A percentile compares a stretch with the other conserved stretches of the same genome.
Conservation (phyloP, 2,329 filamentous ascomycete species). For the Diaporthe vexans region DNA sequence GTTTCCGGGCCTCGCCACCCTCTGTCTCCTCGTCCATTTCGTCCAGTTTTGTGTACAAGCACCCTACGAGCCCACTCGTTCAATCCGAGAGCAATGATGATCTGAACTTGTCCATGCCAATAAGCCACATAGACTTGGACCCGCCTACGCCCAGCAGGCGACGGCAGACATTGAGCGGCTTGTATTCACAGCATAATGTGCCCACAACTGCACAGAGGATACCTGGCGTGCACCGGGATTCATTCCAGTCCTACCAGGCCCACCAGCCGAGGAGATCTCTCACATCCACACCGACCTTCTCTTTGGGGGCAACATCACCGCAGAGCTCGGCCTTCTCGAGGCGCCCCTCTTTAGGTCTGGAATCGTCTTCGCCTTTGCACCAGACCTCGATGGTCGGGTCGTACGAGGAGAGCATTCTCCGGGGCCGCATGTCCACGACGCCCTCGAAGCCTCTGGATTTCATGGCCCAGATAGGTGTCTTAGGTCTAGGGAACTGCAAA, state of each 20-base stretch:
- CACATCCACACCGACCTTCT: conserved; percentile 68
- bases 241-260: conserved; percentile 77
- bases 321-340: conserved; percentile 68
- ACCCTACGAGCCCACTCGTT: conserved; percentile 92
- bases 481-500: conserved; percentile 92
- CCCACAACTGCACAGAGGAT: conserved; percentile 48
- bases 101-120: conserved; percentile 71
- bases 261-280: conserved; percentile 85
- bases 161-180: conserved; percentile 76
- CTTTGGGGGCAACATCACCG: conserved; percentile 58
- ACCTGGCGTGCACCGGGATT: conserved; percentile 69
- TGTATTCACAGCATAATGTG: conserved; percentile 27
- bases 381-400: conserved; percentile 98
- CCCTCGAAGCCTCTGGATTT: conserved; percentile 95
- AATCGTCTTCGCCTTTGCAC: conserved; percentile 79
- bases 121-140: conserved; percentile 65
- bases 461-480: conserved; percentile 92
- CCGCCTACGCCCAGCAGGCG: conserved; percentile 58
- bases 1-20: conserved; percentile 64
- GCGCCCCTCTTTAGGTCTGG: conserved; percentile 79
- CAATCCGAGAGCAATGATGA: conserved; percentile 90
- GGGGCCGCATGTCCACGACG: conserved; percentile 95
- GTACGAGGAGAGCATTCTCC: conserved; percentile 96
- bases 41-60: conserved; percentile 85
- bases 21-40: conserved; percentile 80